These are phyloP conservation scores for Myrmaecium sp. DNA, from an alignment of 2,329 filamentous ascomycete genomes.

Conservation along the genomic window DNA sequence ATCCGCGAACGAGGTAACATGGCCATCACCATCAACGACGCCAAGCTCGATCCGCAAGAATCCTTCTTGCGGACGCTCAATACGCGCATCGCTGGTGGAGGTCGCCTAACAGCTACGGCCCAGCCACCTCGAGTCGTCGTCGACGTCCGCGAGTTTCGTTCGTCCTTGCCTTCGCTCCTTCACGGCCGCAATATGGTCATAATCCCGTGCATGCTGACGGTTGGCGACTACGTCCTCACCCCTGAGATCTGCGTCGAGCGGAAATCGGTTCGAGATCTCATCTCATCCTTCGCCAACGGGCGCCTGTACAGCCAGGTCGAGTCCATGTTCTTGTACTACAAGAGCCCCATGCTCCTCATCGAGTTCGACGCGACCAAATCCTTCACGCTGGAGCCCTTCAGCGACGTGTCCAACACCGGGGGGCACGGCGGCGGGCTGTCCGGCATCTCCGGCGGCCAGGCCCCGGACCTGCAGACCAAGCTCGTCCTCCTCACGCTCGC, in stretches of 20 bases:
- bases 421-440: too few species aligned
- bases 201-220: constrained; percentile 87
- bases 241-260: constrained; percentile 86
- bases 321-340: constrained; percentile 89
- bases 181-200: constrained; percentile 80
- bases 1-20: constrained; percentile 91
- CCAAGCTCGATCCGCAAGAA: constrained; percentile 65
- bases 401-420: constrained; percentile 37
- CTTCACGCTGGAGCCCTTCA: constrained; percentile 62
- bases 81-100: constrained; percentile 88
- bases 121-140: constrained; percentile 83
- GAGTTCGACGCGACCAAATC: constrained; percentile 97
- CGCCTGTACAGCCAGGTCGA: constrained; percentile 85
- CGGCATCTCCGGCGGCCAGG: constrained; percentile 34
- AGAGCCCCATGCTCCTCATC: constrained; percentile 76
- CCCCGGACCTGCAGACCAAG: constrained; percentile 75
- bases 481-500: constrained; percentile 82
- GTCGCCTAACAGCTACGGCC: constrained; percentile 65
- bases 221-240: constrained; percentile 89
- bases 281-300: constrained; percentile 81
- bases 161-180: constrained; percentile 74
- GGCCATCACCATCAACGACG: constrained; percentile 68
- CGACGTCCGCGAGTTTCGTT: constrained; percentile 91
- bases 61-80: constrained; percentile 89
- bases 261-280: constrained; percentile 81